Base-by-base conservation (phyloP, 257 asterid genomes). In the Echium plantagineum region DNA sequence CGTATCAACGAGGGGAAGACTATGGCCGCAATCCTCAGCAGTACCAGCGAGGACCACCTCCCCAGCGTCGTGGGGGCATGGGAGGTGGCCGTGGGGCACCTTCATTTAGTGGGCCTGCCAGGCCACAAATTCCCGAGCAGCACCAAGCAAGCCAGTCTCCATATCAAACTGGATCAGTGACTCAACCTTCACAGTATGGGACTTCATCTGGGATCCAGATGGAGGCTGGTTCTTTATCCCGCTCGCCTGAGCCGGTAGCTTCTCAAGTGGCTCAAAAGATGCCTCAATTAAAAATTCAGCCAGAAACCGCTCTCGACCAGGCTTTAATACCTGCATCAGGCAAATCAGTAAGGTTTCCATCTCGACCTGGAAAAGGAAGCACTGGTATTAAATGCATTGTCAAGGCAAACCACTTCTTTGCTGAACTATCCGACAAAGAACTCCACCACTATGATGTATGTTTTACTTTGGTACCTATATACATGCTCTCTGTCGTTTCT, bases 361-460 rank as follows among this genome's bases (percentile, higher is more conserved):
- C 71, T 65, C 87, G 98, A 58, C 96, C 98, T 5, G 96, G 96
- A 53, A 86, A 78, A 75, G 98, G 98, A 26, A 81, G 78, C 55
- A 42, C 31, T 60, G 98, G 98, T 20, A 69, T 63, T 1, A 91
- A 49, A 67, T 88, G 98, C 69, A 57, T 82, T 15, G 98, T 91
- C 58, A 91, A 91, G 73, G 98, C 98, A 15, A 91, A 91, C 52
- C 98, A 91, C 77, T 88, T 91, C 61, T 83, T 88, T 35, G 96
- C 90, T 0, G 93, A 85, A 81, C 80, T 91, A 13, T 96, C 98
- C 0, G 94, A 91, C 66, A 91, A 91, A 62, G 98, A 91, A 71
- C 70, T 91, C 78, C 95, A 88, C 60, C 98, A 91, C 55, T 91
- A 91, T 74, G 98, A 91, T 64, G 47, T 35, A 35, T 8, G 47